Evolutionary conservation across 495 filamentous ascomycete genomes (phyloP), one percentile per base, ranked within the genome.

Genomic region (Eremomyces bilateralis): DNA sequence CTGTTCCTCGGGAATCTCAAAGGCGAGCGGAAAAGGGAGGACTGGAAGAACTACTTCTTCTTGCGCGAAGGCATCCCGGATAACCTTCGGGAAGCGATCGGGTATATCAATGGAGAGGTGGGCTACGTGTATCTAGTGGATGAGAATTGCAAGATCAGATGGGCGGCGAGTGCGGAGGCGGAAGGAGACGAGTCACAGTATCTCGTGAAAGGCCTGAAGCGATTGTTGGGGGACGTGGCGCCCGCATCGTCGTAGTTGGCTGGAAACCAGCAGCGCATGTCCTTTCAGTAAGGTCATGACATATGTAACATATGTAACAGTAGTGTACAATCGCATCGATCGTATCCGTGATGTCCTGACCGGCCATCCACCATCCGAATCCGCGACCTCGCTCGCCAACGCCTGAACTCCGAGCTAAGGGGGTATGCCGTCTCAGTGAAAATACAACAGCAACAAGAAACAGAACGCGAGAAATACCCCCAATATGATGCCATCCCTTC

Each of bases 121-220:
- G 90, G 90, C 10, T 94, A 94, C 60, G 79, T 82, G 18, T 99
- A 92, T 57, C 61, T 99, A 36, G 53, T 99, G 38, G 88, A 99
- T 57, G 60, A 69, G 44, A 57, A 81, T 31, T 90, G 80, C 56
- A 74, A 66, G 56, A 94, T 99, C 39, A 67, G 88, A 21, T 99
- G 88, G 88, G 88, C 85, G 0, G 88, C 79, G 2, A 84, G 81
- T 53, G 88, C 81, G n/a, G 52, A 60, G 25, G 75, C 78, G 11
- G 63, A 72, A 30, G 60, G 54, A 3, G 63, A 60, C 15, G 88
- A 95, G 61, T 64, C 63, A 50, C 68, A 75, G 35, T 64, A 69
- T 2, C 45, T 99, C 44, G 69, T 73, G 5, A 73, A 61, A 44
- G 76, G 76, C 1, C 35, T 83, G 32, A 61, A 51, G 50, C 72